These are phyloP conservation scores for Pichia sp. DNA, from an alignment of 1,139 yeast species.

Conservation along the genomic window DNA sequence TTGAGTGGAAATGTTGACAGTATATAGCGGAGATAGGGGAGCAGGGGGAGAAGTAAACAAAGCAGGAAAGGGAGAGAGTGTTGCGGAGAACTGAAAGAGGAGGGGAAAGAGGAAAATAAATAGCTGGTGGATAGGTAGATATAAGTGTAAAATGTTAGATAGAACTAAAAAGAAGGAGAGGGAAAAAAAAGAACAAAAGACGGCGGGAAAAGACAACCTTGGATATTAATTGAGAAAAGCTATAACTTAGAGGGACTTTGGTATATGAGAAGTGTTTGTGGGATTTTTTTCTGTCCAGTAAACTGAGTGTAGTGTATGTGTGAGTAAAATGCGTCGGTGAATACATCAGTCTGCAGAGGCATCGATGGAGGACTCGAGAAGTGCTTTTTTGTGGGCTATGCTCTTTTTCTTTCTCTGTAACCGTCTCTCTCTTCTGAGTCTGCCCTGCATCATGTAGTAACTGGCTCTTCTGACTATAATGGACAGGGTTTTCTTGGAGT, in stretches of 20 bases:
- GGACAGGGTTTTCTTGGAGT: constrained; percentile 50
- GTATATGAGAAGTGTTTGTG: neutral
- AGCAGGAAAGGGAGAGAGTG: neutral
- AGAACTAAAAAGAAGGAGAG: neutral
- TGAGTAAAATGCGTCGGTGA: neutral
- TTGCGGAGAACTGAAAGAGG: neutral
- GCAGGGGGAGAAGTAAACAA: neutral
- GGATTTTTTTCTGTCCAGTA: too few species aligned
- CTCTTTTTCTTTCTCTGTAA: constrained; percentile 24
- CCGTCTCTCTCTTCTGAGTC: constrained; percentile 65
- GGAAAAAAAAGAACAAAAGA: neutral
- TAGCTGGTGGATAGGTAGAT: neutral
- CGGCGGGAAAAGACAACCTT: constrained; percentile 19
- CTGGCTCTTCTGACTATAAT: constrained; percentile 74
- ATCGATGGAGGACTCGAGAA: neutral
- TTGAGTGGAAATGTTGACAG: neutral
- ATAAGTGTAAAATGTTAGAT: neutral
- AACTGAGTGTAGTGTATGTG: neutral
- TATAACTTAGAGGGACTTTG: neutral
- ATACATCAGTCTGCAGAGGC: too few species aligned
- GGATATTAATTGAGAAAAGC: neutral
- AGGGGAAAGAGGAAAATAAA: neutral
- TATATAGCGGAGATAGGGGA: neutral
- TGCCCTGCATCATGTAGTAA: constrained; percentile 75
- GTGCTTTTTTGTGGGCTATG: neutral